These are phyloP conservation scores for Agrocybe praecox DNA, from an alignment of 768 basidiomycete genomes.

Conservation along the genomic window DNA sequence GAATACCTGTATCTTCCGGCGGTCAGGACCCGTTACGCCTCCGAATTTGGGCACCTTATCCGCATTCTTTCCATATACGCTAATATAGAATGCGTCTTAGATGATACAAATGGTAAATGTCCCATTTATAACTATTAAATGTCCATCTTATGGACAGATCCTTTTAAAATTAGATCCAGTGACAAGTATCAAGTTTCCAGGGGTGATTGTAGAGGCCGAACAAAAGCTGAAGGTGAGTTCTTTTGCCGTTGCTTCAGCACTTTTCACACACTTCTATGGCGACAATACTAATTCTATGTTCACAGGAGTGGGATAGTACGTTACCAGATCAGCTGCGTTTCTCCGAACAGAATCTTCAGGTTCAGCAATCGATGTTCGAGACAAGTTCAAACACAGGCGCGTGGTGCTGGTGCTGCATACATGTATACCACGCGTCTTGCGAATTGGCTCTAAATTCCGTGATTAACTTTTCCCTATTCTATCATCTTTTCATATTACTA, in stretches of 20 bases:
- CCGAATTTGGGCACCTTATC: slow-evolving; percentile 78
- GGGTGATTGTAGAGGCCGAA: slow-evolving; percentile 41
- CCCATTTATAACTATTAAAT: slow-evolving; percentile 4
- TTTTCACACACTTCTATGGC: slow-evolving; percentile 9
- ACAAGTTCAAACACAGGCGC: slow-evolving; percentile 78
- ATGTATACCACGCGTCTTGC: slow-evolving; percentile 71
- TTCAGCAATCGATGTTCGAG: slow-evolving; percentile 78
- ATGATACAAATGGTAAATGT: slow-evolving; percentile 49
- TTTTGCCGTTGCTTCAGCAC: slow-evolving; percentile 4
- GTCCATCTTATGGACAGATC: slow-evolving; percentile 5
- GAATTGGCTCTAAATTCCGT: slow-evolving; percentile 66
- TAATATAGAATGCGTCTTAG: slow-evolving; percentile 58
- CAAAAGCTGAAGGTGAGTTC: slow-evolving; percentile 45
- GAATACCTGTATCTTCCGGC: slow-evolving; percentile 72
- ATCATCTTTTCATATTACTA: slow-evolving; percentile 5
- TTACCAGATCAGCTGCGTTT: slow-evolving; percentile 76
- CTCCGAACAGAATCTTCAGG: slow-evolving; percentile 65
- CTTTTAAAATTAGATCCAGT: slow-evolving; percentile 35
- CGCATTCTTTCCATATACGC: slow-evolving; percentile 68
- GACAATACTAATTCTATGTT: slow-evolving; percentile 6
- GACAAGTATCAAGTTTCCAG: slow-evolving; percentile 32
- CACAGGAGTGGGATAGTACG: slow-evolving; percentile 63
- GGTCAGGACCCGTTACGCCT: slow-evolving; percentile 60
- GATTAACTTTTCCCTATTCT: slow-evolving; percentile 28
- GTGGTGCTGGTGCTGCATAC: slow-evolving; percentile 82